phyloP scores from a whole-genome alignment of 2,329 filamentous ascomycete genomes.

The Curvularia verruculosa region DNA sequence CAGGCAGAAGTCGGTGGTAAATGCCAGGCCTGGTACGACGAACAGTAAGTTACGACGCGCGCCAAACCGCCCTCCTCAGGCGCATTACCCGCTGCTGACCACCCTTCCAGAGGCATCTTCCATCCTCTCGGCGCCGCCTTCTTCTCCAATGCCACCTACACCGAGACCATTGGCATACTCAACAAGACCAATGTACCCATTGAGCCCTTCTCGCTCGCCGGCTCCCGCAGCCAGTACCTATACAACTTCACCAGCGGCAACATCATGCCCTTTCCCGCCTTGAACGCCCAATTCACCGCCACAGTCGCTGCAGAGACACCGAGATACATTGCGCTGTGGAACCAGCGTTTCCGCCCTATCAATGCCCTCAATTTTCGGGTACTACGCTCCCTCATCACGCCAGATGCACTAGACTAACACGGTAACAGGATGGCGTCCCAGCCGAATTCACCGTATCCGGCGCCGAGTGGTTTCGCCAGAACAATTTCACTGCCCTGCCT shows the following conservation, averaged over 20 bases:
- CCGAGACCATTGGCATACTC: conserved; percentile 45
- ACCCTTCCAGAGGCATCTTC: conserved; percentile 46
- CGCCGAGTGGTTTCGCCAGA: conserved; percentile 43
- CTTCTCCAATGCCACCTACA: conserved; percentile 47
- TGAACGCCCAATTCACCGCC: conserved; percentile 33
- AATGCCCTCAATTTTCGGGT: conserved; percentile 47
- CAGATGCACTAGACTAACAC: conserved; percentile 23
- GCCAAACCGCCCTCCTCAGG: conserved; percentile 17
- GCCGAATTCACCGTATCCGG: conserved; percentile 45
- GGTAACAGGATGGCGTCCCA: conserved; percentile 44
- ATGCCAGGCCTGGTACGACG: conserved; percentile 48
- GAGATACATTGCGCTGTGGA: conserved; percentile 44
- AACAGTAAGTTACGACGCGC: conserved; percentile 42
- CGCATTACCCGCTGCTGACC: conserved; percentile 41
- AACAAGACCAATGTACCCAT: conserved; percentile 42
- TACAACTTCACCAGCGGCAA: conserved; percentile 44
- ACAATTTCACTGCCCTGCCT: conserved; percentile 47
- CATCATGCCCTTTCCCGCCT: conserved; percentile 30
- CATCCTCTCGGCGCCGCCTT: conserved; percentile 49
- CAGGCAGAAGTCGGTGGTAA: conserved; percentile 46
- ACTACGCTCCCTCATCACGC: conserved; percentile 14
- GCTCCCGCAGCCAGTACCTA: conserved; percentile 39
- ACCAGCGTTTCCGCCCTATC: conserved; percentile 39
- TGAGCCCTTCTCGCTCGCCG: conserved; percentile 42
- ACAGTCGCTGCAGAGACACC: conserved; percentile 41